phyloP scores from a whole-genome alignment of 257 asterid genomes.

The Jacaranda copaia region DNA sequence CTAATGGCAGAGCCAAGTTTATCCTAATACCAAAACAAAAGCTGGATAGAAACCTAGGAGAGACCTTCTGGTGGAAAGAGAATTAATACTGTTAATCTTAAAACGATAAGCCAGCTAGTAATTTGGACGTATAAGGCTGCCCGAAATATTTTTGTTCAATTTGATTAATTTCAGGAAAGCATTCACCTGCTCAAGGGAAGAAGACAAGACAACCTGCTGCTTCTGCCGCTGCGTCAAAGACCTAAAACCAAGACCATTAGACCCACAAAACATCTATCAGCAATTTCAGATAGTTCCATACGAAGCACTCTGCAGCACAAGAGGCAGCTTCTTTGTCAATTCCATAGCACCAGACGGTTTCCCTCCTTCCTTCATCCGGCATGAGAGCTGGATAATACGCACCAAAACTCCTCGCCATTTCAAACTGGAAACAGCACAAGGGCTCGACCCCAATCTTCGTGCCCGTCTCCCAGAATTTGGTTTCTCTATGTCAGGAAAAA shows the following conservation, averaged over 20 bases:
- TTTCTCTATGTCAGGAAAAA: background rate
- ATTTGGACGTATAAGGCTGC: no score
- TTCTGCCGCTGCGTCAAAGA: constrained; percentile 57
- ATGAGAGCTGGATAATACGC: constrained; percentile 47
- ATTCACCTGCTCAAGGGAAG: constrained; percentile 67
- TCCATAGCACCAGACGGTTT: constrained; percentile 49
- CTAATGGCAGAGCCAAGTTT: background rate
- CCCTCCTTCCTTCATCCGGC: constrained; percentile 50
- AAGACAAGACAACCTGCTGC: constrained; percentile 54
- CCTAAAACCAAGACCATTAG: constrained; percentile 57
- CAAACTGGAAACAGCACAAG: constrained; percentile 46
- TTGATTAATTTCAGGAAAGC: constrained; percentile 54
- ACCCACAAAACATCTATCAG: constrained; percentile 55
- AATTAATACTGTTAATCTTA: no score
- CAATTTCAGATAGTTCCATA: constrained; percentile 45
- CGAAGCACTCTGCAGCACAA: background rate
- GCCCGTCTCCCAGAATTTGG: constrained; percentile 43
- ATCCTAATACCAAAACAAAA: no score
- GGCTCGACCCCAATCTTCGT: constrained; percentile 51
- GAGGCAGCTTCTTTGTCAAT: constrained; percentile 35
- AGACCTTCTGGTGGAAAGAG: no score
- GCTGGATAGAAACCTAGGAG: no score
- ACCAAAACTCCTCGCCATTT: constrained; percentile 41
- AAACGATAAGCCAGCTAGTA: no score
- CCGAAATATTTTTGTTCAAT: background rate